Conservation (phyloP, 768 basidiomycete species). For the Coprinopsis cinerea region DNA sequence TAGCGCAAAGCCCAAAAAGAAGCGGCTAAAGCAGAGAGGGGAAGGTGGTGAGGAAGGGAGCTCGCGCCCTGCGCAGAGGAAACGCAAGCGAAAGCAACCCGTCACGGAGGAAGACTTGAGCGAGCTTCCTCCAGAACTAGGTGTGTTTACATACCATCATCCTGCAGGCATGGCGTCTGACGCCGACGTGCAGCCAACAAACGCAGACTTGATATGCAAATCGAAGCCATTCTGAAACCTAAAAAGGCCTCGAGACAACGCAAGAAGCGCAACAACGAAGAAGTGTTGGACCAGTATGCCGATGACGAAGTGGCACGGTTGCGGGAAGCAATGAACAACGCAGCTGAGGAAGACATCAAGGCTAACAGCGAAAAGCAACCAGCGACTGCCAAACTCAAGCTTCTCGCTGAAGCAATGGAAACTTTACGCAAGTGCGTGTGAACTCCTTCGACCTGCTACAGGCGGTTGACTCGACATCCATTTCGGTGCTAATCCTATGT, state of each 20-base stretch:
- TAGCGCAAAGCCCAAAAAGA: constrained; percentile 29
- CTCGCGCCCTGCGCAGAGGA: constrained; percentile 29
- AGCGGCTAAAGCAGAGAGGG: constrained; percentile 20
- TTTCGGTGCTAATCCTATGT: constrained; percentile 8
- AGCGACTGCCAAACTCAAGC: constrained; percentile 75
- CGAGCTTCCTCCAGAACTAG: constrained; percentile 73
- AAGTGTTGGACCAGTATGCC: constrained; percentile 78
- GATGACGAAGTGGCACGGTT: constrained; percentile 89
- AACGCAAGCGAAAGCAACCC: constrained; percentile 54
- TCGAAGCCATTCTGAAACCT: constrained; percentile 83
- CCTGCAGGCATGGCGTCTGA: constrained; percentile 6
- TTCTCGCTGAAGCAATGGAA: constrained; percentile 88
- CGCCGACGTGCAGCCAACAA: constrained; percentile 54
- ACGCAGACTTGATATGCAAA: constrained; percentile 70
- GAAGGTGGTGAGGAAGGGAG: constrained; percentile 24
- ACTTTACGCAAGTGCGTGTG: constrained; percentile 76
- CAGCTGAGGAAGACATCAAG: constrained; percentile 78
- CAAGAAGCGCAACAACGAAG: constrained; percentile 75
- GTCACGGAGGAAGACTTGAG: constrained; percentile 58
- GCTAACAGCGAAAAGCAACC: constrained; percentile 77
- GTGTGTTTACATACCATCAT: constrained; percentile 31
- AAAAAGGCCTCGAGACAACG: constrained; percentile 63
- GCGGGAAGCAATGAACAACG: constrained; percentile 81
- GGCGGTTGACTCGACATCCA: background rate
- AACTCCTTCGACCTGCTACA: background rate